Evolutionary conservation across 176 grass and related monocot species (phyloP).

Genomic region (Triticum timopheevii): DNA sequence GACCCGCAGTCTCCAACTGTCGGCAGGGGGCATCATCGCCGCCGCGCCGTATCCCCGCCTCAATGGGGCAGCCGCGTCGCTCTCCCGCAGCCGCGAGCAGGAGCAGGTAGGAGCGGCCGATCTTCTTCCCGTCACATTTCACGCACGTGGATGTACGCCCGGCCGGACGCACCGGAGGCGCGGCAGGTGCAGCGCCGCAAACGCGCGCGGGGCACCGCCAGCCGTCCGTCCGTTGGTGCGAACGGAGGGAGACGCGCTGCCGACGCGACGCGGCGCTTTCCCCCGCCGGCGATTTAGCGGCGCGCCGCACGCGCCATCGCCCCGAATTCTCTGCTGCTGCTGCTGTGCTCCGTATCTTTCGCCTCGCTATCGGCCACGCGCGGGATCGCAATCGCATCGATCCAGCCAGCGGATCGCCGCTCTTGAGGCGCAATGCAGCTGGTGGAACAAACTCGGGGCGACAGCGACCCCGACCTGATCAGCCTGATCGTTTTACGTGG

Average conservation of each 20-base stretch:
- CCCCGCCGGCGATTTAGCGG: not conserved
- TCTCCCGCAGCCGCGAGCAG: not conserved
- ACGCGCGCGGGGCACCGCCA: not conserved
- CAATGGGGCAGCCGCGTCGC: not conserved
- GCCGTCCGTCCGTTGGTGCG: not conserved
- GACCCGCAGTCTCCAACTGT: not conserved
- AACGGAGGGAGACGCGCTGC: not conserved
- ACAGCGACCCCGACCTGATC: not conserved
- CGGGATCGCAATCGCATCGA: not conserved
- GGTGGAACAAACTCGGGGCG: not conserved
- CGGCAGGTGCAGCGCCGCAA: conserved; percentile 22
- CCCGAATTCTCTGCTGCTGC: not conserved
- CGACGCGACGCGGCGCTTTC: not conserved
- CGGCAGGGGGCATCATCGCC: not conserved
- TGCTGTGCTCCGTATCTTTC: not conserved
- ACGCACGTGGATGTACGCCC: not conserved
- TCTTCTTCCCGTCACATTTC: no score
- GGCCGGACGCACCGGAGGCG: no score
- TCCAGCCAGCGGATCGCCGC: no score
- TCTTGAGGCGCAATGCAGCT: not conserved
- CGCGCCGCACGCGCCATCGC: not conserved
- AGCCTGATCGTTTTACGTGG: not conserved
- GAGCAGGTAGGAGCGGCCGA: not conserved
- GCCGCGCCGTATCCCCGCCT: no score
- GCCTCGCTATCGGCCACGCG: not conserved